Percentiles rank a stretch among this genome's conserved stretches.
These are phyloP conservation scores for Aspergillus nidulans DNA, from an alignment of 495 filamentous ascomycete species.

Conservation along the genomic window DNA sequence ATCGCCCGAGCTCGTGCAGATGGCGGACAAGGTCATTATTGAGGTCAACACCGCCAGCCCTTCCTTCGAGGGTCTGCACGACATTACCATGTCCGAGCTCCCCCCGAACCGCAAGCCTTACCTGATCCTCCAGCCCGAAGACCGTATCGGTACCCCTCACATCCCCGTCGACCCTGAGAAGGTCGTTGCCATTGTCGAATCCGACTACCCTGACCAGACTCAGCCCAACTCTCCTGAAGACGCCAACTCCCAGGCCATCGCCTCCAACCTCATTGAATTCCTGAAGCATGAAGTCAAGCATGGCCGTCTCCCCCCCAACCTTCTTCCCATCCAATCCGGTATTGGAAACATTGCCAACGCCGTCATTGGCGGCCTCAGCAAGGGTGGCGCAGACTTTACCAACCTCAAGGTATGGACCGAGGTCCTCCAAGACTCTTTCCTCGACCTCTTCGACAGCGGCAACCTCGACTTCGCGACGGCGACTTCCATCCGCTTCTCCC, in stretches of 20 bases:
- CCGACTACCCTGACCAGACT: slow-evolving; percentile 79
- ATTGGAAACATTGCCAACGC: slow-evolving; percentile 96
- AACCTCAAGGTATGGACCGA: slow-evolving; percentile 93
- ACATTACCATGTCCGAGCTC: slow-evolving; percentile 82
- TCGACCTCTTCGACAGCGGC: slow-evolving; percentile 89
- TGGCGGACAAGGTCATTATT: slow-evolving; percentile 90
- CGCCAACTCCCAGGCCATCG: slow-evolving; percentile 66
- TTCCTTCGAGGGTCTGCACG: slow-evolving; percentile 84
- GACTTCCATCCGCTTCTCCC: slow-evolving; percentile 87
- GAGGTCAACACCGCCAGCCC: slow-evolving; percentile 88
- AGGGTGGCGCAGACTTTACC: slow-evolving; percentile 71
- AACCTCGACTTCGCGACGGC: slow-evolving; percentile 88
- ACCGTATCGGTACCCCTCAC: slow-evolving; percentile 77
- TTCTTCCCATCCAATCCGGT: slow-evolving; percentile 81
- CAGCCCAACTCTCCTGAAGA: slow-evolving; percentile 73
- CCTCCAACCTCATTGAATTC: slow-evolving; percentile 80
- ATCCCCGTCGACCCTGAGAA: slow-evolving; percentile 89
- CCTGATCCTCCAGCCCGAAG: slow-evolving; percentile 71
- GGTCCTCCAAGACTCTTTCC: slow-evolving; percentile 89
- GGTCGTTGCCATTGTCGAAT: slow-evolving; percentile 82
- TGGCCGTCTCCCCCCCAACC: slow-evolving; percentile 70
- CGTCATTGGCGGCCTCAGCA: slow-evolving; percentile 77
- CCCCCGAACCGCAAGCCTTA: slow-evolving; percentile 82
- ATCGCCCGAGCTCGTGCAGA: slow-evolving; percentile 79
- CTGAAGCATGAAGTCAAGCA: slow-evolving; percentile 73